Evolutionary conservation across 2,329 filamentous ascomycete genomes (phyloP).

Genomic region (Sarocladium kiliense): DNA sequence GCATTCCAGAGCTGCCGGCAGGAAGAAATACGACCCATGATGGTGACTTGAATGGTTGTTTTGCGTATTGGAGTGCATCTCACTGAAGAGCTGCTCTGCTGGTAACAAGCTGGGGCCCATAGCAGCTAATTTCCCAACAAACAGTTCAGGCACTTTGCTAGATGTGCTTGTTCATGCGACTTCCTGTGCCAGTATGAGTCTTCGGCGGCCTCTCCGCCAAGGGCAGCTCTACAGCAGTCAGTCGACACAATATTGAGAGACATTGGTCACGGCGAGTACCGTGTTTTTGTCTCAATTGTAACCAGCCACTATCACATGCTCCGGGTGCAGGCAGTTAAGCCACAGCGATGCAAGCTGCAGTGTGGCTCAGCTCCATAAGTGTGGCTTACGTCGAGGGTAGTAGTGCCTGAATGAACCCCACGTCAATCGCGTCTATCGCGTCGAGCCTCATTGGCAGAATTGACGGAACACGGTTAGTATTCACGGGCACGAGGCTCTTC

Average conservation of each 20-base stretch:
- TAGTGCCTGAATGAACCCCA: background rate
- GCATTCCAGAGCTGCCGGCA: constrained; percentile 3
- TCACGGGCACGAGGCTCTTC: too few relatives aligned
- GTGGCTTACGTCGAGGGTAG: background rate
- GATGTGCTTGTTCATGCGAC: background rate
- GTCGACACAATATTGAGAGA: too few relatives aligned
- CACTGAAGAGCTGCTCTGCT: background rate
- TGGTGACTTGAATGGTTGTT: too few relatives aligned
- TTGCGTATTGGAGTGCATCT: too few relatives aligned
- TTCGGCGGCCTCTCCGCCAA: background rate
- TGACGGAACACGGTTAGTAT: too few relatives aligned
- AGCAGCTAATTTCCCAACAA: constrained; percentile 4
- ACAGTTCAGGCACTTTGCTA: background rate
- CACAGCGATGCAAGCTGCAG: too few relatives aligned
- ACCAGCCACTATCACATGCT: background rate
- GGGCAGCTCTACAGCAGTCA: too few relatives aligned
- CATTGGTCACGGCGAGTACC: too few relatives aligned
- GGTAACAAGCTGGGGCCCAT: background rate
- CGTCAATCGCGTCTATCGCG: background rate
- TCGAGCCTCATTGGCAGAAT: background rate
- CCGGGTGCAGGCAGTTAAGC: background rate
- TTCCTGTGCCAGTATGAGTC: background rate
- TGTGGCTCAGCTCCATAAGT: background rate
- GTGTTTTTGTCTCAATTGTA: too few relatives aligned
- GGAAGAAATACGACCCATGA: too few relatives aligned